These are phyloP conservation scores for Aspergillus vadensis DNA, from an alignment of 2,329 filamentous ascomycete species.

Conservation along the genomic window DNA sequence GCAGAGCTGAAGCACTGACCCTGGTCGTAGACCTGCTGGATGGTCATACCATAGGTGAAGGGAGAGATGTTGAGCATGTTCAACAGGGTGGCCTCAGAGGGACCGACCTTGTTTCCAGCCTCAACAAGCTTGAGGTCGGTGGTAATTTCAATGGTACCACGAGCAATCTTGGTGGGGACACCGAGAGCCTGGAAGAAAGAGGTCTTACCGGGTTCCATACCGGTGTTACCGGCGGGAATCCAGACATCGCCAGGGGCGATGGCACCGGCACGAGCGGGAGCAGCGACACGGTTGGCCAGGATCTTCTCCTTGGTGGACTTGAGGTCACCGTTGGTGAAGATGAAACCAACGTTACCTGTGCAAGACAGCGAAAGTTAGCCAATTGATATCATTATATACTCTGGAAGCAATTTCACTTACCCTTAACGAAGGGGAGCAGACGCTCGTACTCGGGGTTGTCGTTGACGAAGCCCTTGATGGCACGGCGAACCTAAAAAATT, in stretches of 20 bases:
- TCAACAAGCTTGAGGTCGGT: slow-evolving; percentile 97
- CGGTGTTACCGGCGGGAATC: slow-evolving; percentile 97
- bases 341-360: slow-evolving; percentile 92
- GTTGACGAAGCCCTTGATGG: slow-evolving; percentile 87
- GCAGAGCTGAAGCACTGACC: slow-evolving; percentile 85
- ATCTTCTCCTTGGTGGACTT: slow-evolving; percentile 94
- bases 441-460: slow-evolving; percentile 98
- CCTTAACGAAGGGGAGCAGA: slow-evolving; percentile 91
- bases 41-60: slow-evolving; percentile 98
- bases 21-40: slow-evolving; percentile 94
- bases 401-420: slow-evolving; percentile 36
- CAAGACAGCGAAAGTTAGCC: slow-evolving; percentile 5
- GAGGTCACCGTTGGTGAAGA: slow-evolving; percentile 98
- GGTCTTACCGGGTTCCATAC: slow-evolving; percentile 99
- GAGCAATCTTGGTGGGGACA: slow-evolving; percentile 99
- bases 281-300: slow-evolving; percentile 93
- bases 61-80: slow-evolving; percentile 99
- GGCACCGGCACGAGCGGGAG: slow-evolving; percentile 96
- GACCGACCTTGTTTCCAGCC: slow-evolving; percentile 89
- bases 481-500: slow-evolving; percentile 75
- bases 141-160: slow-evolving; percentile 99
- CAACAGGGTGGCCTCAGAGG: slow-evolving; percentile 96
- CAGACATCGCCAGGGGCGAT: slow-evolving; percentile 91
- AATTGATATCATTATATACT: neutral
- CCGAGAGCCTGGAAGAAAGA: slow-evolving; percentile 99